A percentile compares a stretch with the other conserved stretches of the same genome.
These are phyloP conservation scores for Sporisorium graminicola DNA, from an alignment of 1,284 basidiomycete genomes.

Conservation along the genomic window DNA sequence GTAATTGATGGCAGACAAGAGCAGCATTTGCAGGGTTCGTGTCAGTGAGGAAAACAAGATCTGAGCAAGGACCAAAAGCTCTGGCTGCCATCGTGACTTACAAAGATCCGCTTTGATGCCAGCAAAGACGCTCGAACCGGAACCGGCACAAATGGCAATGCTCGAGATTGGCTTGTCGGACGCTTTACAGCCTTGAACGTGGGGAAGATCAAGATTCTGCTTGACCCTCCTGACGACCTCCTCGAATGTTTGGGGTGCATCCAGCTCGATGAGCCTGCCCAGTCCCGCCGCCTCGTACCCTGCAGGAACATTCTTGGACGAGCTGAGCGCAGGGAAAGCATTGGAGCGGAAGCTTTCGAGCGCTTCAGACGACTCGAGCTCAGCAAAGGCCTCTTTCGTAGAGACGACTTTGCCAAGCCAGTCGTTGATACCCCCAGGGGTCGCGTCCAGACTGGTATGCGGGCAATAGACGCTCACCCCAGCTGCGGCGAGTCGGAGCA, in stretches of 20 bases:
- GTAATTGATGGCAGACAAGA: neutral
- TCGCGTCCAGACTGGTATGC: constrained; percentile 86
- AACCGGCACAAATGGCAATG: constrained; percentile 66
- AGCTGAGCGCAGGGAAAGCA: constrained; percentile 13
- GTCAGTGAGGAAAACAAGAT: neutral
- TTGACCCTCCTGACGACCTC: constrained; percentile 50
- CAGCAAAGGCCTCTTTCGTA: constrained; percentile 19
- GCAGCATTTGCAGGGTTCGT: neutral
- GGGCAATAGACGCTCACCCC: constrained; percentile 89
- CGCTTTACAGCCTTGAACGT: constrained; percentile 46
- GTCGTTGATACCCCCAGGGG: constrained; percentile 83
- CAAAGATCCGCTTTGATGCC: constrained; percentile 59
- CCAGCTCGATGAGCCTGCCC: constrained; percentile 43
- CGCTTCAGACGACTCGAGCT: constrained; percentile 13
- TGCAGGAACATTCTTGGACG: constrained; percentile 19
- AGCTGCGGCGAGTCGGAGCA: constrained; percentile 81
- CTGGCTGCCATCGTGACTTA: constrained; percentile 15
- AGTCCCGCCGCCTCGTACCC: constrained; percentile 47
- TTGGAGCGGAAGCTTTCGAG: constrained; percentile 3
- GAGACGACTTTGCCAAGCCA: constrained; percentile 61
- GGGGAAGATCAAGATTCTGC: constrained; percentile 27
- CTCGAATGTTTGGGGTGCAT: constrained; percentile 24
- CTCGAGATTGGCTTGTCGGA: constrained; percentile 41
- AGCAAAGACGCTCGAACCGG: constrained; percentile 58
- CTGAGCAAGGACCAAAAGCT: neutral